These are phyloP conservation scores for Tinospora cordifolia DNA, from an alignment of 164 flowering plant species.

Conservation along the genomic window DNA sequence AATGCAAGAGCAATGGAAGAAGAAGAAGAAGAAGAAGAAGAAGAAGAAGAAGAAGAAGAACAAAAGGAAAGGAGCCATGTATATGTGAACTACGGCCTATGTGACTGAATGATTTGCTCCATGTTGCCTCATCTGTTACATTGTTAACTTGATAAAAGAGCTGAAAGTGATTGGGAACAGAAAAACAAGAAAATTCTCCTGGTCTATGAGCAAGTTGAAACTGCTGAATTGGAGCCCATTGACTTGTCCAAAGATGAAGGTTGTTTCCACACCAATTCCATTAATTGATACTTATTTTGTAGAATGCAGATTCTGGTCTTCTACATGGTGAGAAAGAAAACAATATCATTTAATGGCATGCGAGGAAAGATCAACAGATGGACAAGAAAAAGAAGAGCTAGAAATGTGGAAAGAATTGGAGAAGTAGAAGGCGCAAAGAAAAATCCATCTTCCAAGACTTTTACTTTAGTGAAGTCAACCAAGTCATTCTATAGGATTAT, in stretches of 20 bases:
- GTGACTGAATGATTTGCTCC: not conserved
- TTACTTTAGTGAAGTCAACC: not conserved
- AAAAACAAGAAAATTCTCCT: not conserved
- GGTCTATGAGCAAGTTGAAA: not conserved
- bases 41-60: not conserved
- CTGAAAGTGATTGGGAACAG: not conserved
- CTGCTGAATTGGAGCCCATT: not conserved
- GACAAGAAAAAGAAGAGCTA: not conserved
- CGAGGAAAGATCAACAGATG: too few species aligned
- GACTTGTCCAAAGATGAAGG: not conserved
- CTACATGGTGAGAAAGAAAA: too few species aligned
- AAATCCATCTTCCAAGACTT: not conserved
- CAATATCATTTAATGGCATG: too few species aligned
- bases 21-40: not conserved
- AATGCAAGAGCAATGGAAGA: not conserved
- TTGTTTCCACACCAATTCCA: not conserved
- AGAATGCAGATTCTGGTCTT: too few species aligned
- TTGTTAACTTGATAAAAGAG: not conserved
- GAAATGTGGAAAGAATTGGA: not conserved
- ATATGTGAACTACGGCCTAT: not conserved
- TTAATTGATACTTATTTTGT: too few species aligned
- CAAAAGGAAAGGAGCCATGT: not conserved
- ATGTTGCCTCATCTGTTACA: too few species aligned
- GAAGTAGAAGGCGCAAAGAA: not conserved
- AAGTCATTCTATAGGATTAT: too few species aligned